Percentiles rank a stretch among this genome's conserved stretches.
Conservation (phyloP, 2,329 filamentous ascomycete genomes). For the Sclerotinia nivalis region DNA sequence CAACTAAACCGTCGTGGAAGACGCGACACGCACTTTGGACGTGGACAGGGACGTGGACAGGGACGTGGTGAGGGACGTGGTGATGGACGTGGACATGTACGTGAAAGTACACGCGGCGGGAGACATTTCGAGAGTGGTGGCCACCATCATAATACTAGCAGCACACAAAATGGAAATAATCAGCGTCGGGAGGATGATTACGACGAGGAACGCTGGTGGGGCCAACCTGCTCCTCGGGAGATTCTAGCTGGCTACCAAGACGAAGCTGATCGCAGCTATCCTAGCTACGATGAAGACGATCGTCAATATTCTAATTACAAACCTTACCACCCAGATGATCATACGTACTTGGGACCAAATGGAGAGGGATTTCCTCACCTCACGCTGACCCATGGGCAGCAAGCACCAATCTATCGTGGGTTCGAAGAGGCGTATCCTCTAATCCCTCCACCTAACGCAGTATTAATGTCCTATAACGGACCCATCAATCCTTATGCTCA, state of each 20-base stretch:
- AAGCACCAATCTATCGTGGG: background rate
- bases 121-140: no score
- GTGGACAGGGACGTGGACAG: conserved; percentile 4
- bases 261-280: background rate
- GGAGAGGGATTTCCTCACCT: background rate
- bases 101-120: background rate
- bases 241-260: background rate
- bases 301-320: background rate
- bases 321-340: background rate
- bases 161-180: background rate
- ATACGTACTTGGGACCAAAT: background rate
- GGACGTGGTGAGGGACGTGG: background rate
- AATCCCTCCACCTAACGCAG: background rate
- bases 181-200: background rate
- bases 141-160: background rate
- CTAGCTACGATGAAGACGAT: background rate
- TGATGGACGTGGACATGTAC: background rate
- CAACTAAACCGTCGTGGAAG: conserved; percentile 9
- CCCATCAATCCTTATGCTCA: background rate
- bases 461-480: background rate
- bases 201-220: no score
- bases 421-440: background rate
- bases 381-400: background rate
- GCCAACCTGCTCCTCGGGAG: background rate
- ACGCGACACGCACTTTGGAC: conserved; percentile 1